These are phyloP conservation scores for Canna indica DNA, from an alignment of 176 grass and related monocot genomes.

Conservation along the genomic window DNA sequence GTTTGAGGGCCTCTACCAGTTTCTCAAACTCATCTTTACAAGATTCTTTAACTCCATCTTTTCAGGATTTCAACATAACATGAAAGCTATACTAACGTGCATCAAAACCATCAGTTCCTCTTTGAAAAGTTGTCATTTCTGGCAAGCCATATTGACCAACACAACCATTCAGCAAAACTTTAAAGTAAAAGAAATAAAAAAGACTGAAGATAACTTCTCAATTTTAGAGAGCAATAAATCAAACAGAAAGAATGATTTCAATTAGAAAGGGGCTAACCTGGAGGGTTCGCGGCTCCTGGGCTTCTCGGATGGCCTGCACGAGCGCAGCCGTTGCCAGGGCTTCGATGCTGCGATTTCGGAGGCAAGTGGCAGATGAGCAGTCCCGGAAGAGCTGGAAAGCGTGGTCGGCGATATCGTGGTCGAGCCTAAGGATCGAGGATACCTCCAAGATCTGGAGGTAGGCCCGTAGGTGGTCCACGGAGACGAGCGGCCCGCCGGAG, in stretches of 20 bases:
- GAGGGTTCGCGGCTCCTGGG: slow-evolving; percentile 77
- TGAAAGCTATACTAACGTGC: too few species aligned
- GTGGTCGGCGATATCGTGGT: slow-evolving; percentile 83
- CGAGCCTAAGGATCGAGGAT: slow-evolving; percentile 60
- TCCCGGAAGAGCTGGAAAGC: slow-evolving; percentile 94
- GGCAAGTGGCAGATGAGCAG: slow-evolving; percentile 68
- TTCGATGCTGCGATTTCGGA: slow-evolving; percentile 88
- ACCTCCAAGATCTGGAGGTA: slow-evolving; percentile 98
- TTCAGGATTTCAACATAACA: too few species aligned
- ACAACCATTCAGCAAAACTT: not conserved
- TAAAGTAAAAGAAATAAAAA: not conserved
- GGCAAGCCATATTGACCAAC: not conserved
- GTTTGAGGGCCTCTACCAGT: too few species aligned
- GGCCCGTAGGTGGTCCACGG: slow-evolving; percentile 78
- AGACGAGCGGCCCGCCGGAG: slow-evolving; percentile 56
- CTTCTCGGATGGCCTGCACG: slow-evolving; percentile 94
- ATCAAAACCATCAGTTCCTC: too few species aligned
- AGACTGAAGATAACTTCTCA: not conserved
- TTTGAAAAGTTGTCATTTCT: too few species aligned
- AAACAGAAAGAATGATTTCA: not conserved
- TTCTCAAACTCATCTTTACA: too few species aligned
- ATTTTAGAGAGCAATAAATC: not conserved
- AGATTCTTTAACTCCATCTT: too few species aligned
- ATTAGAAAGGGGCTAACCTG: slow-evolving; percentile 39
- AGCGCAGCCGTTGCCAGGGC: slow-evolving; percentile 87